Evolutionary conservation across 2,329 filamentous ascomycete genomes (phyloP), one percentile per base, ranked within the genome.

Genomic region (Penicillium sp.): DNA sequence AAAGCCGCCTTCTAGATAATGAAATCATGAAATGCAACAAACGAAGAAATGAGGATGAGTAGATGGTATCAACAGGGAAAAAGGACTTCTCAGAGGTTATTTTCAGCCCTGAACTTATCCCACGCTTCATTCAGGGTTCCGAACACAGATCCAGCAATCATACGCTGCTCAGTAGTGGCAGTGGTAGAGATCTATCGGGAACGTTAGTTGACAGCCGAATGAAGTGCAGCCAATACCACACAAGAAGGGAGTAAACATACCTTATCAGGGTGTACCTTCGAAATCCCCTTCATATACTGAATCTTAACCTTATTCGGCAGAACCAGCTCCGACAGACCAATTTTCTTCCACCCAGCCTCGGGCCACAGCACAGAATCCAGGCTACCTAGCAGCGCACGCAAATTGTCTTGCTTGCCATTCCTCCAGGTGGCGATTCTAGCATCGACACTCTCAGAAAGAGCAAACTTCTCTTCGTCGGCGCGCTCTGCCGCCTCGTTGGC

Each of bases 191-290:
- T 84, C 85, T 85, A 60, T 36, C n/a, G 11, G 9, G 13, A 6
- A 31, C 13, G 25, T 64, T 51, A 63, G 59, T 31, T 53, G 50
- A 58, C n/a, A 16, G 23, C 39, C 53, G 41, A 41, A 46, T 31
- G 29, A 31, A 41, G 50, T 46, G 23, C 4, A 44, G 44, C 23
- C 11, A 55, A 38, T 9, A 27, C 33, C 39, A 36, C 31, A 5
- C 7, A 29, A n/a, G 7, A 27, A 52, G 16, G 58, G 58, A 58
- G 33, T 19, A 60, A 65, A 75, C 85, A 76, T 81, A 97, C 94
- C 88, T 99, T 99, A 75, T 99, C 94, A 59, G 94, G 94, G 82
- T 99, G 94, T 66, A 94, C 94, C 82, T 97, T 97, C 11, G 88
- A 91, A 82, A 99, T 97, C 6, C 93, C 94, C 84, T 96, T 97